Evolutionary conservation across 2,329 filamentous ascomycete genomes (phyloP), one percentile per base, ranked within the genome.

Genomic region (Calycina herbarum): DNA sequence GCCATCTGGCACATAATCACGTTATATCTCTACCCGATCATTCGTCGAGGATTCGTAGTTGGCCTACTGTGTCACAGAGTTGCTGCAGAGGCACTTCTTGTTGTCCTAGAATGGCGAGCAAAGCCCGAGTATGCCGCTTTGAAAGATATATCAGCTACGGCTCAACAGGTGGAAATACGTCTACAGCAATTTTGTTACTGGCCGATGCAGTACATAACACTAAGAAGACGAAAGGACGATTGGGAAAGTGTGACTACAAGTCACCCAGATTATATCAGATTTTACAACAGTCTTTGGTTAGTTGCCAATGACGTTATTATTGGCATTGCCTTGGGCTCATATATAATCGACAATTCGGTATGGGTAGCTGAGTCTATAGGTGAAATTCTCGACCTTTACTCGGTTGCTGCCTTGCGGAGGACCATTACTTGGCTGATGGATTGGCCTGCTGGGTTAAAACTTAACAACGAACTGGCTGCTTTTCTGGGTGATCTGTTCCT

Each of bases 301-400:
- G 95, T 99, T 27, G 94, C 94, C 35, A 99, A 99, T 79, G 95
- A 99, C 79, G 91, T 99, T 58, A 99, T 99, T 70, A 98, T 99
- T 66, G 96, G 95, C 31, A 97, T 99, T 71, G 95, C 95, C 1
- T 80, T 99, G 7, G 96, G 95, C 0, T 96, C 93, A 0, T 99
- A 97, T 77, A 96, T 99, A 68, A 94, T 98, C 68, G 95, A 99
- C 76, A 97, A 99, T 73, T 89, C 93, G 1, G 85, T 87, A 64
- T 92, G 90, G 83, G 93, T 97, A 1, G 93, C 93, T 1, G 84
- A 86, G 62, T 88, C 91, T 74, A 91, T 98, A 70, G 92, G 92
- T 71, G 82, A 83, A 57, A 81, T 96, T 29, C 83, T 98, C 58
- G 87, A 85, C 62, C 85, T 85, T 8, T 99, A 96, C 81, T 96